Evolutionary conservation across 352 stramenopile genomes (phyloP), one percentile per base, ranked within the genome.

Genomic region (Thalassiosira mediterranea): DNA sequence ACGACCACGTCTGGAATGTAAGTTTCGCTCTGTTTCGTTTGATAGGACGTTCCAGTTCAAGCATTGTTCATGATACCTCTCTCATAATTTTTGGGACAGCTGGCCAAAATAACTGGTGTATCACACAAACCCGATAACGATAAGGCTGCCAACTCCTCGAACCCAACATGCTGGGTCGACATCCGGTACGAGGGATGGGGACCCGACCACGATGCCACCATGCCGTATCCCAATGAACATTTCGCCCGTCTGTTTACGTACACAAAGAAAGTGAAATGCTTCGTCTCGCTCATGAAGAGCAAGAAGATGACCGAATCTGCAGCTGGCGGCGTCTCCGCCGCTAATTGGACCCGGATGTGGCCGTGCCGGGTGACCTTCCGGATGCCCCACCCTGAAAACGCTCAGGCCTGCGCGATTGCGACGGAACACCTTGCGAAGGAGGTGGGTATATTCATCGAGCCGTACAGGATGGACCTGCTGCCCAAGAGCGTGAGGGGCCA

Each of bases 181-280:
- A 54, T 83, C 26, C 49, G 34, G 15, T 79, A 68, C 54, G 75
- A 83, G 60, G 75, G 75, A 28, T 83, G 75, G 75, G 68, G 60
- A 19, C 28, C 61, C 3, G 17, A 72, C 48, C 79, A 56, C 61
- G 62, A 79, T 42, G 60, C 72, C 60, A 23, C 46, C 11, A 21
- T 79, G 11, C 42, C 54, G 17, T 79, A 73, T 49, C 69, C 75
- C 4, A 63, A 72, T 54, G 8, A 51, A 44, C 25, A 61, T 42
- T 37, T 83, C 15, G 75, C 75, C 19, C 21, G 53, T n/a, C 21
- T 83, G 2, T 79, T 72, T 29, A 83, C 75, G 0, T 83, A 79
- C 48, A 83, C 75, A 17, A 79, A 72, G 49, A 34, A 48, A 19
- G 67, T 83, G 11, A 79, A 79, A 29, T 71, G 75, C 29, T 65